phyloP scores from a whole-genome alignment of 176 grass and related monocot genomes.

The Eragrostis nindensis region DNA sequence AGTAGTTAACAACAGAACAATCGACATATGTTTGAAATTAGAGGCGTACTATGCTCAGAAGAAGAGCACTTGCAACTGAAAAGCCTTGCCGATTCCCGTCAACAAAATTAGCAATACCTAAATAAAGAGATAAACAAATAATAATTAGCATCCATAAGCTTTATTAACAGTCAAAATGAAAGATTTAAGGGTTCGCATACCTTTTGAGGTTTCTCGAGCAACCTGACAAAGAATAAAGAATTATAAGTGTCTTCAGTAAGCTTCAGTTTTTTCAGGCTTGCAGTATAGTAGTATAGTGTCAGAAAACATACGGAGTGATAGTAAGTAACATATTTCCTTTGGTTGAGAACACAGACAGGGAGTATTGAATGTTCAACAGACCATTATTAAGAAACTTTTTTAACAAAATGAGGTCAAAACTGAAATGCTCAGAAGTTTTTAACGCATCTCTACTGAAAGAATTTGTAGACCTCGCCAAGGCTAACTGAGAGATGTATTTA shows the following conservation, averaged over 20 bases:
- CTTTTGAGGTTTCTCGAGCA: slow-evolving; percentile 72
- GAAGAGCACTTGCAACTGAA: slow-evolving; percentile 78
- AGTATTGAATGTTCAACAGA: slow-evolving; percentile 26
- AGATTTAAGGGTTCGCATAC: slow-evolving; percentile 50
- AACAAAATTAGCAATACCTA: slow-evolving; percentile 78
- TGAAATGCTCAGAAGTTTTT: slow-evolving; percentile 12
- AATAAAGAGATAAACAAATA: slow-evolving; percentile 36
- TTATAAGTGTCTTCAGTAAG: slow-evolving; percentile 36
- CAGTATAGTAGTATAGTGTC: slow-evolving; percentile 34
- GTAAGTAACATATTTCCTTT: neutral
- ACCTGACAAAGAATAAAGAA: slow-evolving; percentile 60
- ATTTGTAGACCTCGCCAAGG: slow-evolving; percentile 18
- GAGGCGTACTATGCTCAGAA: slow-evolving; percentile 84
- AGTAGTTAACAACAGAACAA: slow-evolving; percentile 21
- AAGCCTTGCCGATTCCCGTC: slow-evolving; percentile 78
- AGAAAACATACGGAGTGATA: slow-evolving; percentile 8
- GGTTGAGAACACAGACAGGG: neutral
- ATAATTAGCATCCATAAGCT: slow-evolving; percentile 26
- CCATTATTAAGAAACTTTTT: slow-evolving; percentile 5
- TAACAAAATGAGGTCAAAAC: slow-evolving; percentile 16
- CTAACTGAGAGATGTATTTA: slow-evolving; percentile 2
- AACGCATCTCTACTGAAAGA: slow-evolving; percentile 33
- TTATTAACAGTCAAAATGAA: neutral
- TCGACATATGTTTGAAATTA: slow-evolving; percentile 26
- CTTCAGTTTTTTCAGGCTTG: slow-evolving; percentile 40